Evolutionary conservation across 805 yeast genomes (phyloP), one percentile per base, ranked within the genome.

Genomic region (Ogataea sp.): DNA sequence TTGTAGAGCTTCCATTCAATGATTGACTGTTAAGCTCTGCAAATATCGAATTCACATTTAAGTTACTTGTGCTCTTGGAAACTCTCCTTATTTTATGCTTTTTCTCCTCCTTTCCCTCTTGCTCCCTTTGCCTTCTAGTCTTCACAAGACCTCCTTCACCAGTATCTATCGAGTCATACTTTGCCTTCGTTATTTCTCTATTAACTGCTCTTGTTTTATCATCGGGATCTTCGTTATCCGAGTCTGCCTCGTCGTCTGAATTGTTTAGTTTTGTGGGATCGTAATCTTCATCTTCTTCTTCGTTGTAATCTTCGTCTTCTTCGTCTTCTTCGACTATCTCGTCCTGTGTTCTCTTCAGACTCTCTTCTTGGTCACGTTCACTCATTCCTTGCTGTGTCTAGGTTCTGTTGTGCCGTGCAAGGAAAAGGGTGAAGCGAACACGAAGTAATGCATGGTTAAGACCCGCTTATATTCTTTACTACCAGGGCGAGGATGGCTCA

Each of bases 91-190:
- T 35, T 32, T 47, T 51, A 39, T 46, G 51, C 17, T 42, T 34
- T 37, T 56, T 44, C 34, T 42, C 47, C 43, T 41, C 51, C 39
- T 38, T 36, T 39, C 54, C 55, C 39, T 78, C 83, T 18, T 62
- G 43, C 23, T 59, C 61, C 35, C 83, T 58, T 46, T 80, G 90
- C 18, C 74, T 68, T 47, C 95, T 67, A 0, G 95, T 85, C 50
- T 76, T 75, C 27, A 85, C 71, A 39, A 80, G 68, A 0, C 87
- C 82, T n/a, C 81, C 83, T 13, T 64, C 52, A 34, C 67, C 50
- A 52, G 75, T 73, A 44, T 76, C 83, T 6, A 82, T 73, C 3
- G 60, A 59, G 6, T 73, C 64, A 53, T 82, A 82, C 36, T 65
- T 65, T 0, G 62, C 61, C 18, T 35, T 48, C n/a, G 43, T 46